These are phyloP conservation scores for Paramecium primaurelia DNA, from an alignment of 73 alveolate genomes.

Conservation along the genomic window DNA sequence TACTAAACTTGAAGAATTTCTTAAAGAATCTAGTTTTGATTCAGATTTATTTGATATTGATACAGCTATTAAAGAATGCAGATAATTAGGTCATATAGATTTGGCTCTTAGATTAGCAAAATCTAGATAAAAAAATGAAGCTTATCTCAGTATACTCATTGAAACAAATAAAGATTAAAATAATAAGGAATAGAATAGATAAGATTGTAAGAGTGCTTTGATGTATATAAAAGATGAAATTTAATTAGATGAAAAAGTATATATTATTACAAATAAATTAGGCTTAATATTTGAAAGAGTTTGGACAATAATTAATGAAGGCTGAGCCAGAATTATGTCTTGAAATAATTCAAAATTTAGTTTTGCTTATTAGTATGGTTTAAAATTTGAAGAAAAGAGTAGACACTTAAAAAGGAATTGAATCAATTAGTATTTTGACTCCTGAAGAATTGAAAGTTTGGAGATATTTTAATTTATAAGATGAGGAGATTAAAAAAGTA, in stretches of 20 bases:
- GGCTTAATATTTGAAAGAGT: conserved; percentile 57
- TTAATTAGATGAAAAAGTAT: conserved; percentile 34
- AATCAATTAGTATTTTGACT: background rate
- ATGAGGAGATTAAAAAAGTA: background rate
- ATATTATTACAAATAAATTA: background rate
- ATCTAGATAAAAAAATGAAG: conserved; percentile 68
- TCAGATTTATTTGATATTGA: conserved; percentile 88
- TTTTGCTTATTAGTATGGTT: conserved; percentile 31
- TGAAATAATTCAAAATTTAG: conserved; percentile 50
- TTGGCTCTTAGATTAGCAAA: conserved; percentile 78
- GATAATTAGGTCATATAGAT: conserved; percentile 71
- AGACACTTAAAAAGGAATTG: background rate
- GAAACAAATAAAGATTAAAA: conserved; percentile 72
- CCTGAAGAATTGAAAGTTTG: conserved; percentile 40
- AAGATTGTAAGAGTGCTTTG: conserved; percentile 67
- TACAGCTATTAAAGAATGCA: conserved; percentile 95
- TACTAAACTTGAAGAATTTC: conserved; percentile 74
- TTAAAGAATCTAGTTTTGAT: conserved; percentile 73
- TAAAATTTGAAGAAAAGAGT: background rate
- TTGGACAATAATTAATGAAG: conserved; percentile 64
- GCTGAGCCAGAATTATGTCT: conserved; percentile 51
- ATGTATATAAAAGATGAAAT: conserved; percentile 65
- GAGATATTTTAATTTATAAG: conserved; percentile 37
- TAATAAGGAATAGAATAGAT: background rate
- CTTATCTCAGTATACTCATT: conserved; percentile 71